phyloP scores from a whole-genome alignment of 1,284 basidiomycete genomes.

The Ustilago nuda region DNA sequence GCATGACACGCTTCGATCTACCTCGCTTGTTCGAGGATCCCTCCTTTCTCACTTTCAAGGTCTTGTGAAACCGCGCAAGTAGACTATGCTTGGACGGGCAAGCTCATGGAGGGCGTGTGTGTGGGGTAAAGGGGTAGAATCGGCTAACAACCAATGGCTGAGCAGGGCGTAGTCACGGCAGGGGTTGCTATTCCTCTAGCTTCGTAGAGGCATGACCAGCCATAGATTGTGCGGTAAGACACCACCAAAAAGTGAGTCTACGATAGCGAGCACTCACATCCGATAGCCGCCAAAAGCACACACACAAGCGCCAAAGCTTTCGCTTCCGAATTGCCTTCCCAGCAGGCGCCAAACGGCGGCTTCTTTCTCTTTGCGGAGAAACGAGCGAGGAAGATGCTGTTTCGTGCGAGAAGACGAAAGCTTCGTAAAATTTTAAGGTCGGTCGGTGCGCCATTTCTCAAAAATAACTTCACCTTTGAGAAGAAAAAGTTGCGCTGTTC shows the following conservation, averaged over 20 bases:
- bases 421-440: conserved; percentile 20
- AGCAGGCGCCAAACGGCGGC: neutral
- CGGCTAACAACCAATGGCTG: neutral
- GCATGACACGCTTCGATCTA: conserved; percentile 4
- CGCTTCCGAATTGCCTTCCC: conserved; percentile 35
- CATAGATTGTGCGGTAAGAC: conserved; percentile 26
- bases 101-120: neutral
- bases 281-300: conserved; percentile 28
- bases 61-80: neutral
- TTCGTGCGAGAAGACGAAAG: conserved; percentile 22
- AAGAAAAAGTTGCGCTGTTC: conserved; percentile 3
- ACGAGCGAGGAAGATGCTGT: neutral
- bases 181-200: neutral
- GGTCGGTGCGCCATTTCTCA: conserved; percentile 12
- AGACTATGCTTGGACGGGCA: neutral
- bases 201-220: neutral
- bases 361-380: neutral
- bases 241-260: neutral
- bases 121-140: neutral
- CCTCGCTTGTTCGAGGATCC: conserved; percentile 1
- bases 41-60: neutral
- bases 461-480: conserved; percentile 20
- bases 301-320: neutral
- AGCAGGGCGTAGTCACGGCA: neutral
- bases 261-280: conserved; percentile 32